phyloP scores from a whole-genome alignment of 75 land plant genomes.

The Sequoia sempervirens region DNA sequence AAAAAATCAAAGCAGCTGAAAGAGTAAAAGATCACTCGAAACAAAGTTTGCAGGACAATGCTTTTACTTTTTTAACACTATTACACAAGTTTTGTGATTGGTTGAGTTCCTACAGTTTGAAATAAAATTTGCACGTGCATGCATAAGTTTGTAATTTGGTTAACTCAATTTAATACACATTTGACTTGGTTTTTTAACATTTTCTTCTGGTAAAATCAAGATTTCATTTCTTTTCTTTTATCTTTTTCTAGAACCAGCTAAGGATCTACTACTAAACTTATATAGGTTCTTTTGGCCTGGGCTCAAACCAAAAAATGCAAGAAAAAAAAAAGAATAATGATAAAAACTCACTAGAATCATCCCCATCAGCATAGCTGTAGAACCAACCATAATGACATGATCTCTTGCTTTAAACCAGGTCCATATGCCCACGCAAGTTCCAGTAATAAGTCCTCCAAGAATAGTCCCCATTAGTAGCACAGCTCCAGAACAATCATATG shows the following conservation, averaged over 20 bases:
- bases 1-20: not conserved
- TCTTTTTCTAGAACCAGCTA: not conserved
- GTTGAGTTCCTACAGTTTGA: not conserved
- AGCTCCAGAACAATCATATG: constrained; percentile 93
- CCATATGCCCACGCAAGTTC: constrained; percentile 77
- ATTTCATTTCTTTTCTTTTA: not conserved
- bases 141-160: not conserved
- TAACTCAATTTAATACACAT: not conserved
- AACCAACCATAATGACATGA: constrained; percentile 65
- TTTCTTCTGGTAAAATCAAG: not conserved
- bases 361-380: constrained; percentile 85
- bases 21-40: not conserved
- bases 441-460: constrained; percentile 77
- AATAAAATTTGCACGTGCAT: not conserved
- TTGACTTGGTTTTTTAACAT: not conserved
- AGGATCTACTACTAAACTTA: not conserved
- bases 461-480: constrained; percentile 78
- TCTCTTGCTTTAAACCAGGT: constrained; percentile 53
- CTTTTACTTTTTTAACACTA: not conserved
- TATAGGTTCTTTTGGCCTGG: not conserved
- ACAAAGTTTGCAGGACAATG: not conserved
- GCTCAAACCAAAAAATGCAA: not conserved
- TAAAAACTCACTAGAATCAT: constrained; percentile 74
- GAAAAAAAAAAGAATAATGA: not conserved
- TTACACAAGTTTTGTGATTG: not conserved